Evolutionary conservation across 495 filamentous ascomycete species (phyloP).

Genomic region (Podospora tetraspora): DNA sequence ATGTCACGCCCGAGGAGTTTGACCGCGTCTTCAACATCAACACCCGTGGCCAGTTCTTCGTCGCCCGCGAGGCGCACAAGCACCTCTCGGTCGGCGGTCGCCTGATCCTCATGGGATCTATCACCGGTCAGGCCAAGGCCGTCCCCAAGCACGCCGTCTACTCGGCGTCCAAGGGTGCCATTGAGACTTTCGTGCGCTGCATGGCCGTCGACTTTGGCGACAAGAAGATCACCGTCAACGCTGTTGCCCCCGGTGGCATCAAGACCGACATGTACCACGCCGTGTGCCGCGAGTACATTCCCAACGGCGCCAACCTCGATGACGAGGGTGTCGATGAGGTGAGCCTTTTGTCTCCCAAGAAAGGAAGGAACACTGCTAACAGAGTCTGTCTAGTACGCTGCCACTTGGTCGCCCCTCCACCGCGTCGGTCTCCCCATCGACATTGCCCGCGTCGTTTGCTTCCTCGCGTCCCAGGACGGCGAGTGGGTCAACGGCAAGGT

Average conservation of each 20-base stretch:
- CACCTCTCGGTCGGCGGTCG: slow-evolving; percentile 56
- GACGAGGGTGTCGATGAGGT: slow-evolving; percentile 35
- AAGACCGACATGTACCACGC: slow-evolving; percentile 67
- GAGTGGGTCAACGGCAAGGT: slow-evolving; percentile 63
- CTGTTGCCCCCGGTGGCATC: slow-evolving; percentile 61
- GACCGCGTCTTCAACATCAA: slow-evolving; percentile 77
- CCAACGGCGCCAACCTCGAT: slow-evolving; percentile 45
- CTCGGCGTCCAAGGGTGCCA: slow-evolving; percentile 35
- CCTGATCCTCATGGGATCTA: slow-evolving; percentile 59
- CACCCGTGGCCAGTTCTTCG: slow-evolving; percentile 76
- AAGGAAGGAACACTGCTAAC: background rate
- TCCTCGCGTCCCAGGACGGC: slow-evolving; percentile 59
- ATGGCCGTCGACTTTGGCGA: slow-evolving; percentile 37
- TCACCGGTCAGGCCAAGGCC: slow-evolving; percentile 57
- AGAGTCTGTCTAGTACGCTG: slow-evolving; percentile 35
- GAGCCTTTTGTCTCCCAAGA: background rate
- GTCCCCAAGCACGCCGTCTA: slow-evolving; percentile 61
- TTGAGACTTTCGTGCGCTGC: slow-evolving; percentile 35
- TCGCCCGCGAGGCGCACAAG: slow-evolving; percentile 63
- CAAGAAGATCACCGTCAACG: slow-evolving; percentile 58
- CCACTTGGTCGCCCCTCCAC: slow-evolving; percentile 53
- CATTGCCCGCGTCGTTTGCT: slow-evolving; percentile 59
- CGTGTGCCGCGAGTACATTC: slow-evolving; percentile 61
- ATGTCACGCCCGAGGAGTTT: slow-evolving; percentile 70
- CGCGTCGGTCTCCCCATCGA: slow-evolving; percentile 60